Evolutionary conservation across 2,329 filamentous ascomycete genomes (phyloP).

Genomic region (Epichloe typhina): DNA sequence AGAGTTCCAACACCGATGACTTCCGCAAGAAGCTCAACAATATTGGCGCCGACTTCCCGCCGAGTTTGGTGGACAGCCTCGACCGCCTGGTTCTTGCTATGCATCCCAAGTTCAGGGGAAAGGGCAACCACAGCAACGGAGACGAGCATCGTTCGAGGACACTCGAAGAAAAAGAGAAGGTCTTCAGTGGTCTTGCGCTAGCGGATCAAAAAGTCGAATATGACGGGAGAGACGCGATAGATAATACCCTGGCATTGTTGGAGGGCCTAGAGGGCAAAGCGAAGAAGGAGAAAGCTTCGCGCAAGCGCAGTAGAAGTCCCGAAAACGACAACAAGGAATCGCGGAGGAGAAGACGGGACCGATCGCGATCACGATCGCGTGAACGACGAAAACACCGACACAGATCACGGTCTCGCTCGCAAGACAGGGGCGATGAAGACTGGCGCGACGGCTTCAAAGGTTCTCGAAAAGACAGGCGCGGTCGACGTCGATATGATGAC

Average conservation of each 20-base stretch:
- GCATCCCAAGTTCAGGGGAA: constrained; percentile 75
- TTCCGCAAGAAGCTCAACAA: constrained; percentile 66
- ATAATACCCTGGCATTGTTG: constrained; percentile 86
- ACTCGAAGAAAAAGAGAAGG: constrained; percentile 60
- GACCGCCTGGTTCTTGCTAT: constrained; percentile 79
- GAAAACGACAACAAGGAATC: constrained; percentile 32
- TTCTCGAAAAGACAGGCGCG: constrained; percentile 19
- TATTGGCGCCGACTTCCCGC: constrained; percentile 71
- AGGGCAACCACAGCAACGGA: constrained; percentile 26
- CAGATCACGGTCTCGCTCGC: constrained; percentile 25
- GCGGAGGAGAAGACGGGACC: constrained; percentile 25
- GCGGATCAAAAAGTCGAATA: constrained; percentile 53
- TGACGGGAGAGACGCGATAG: constrained; percentile 52
- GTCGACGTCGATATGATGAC: constrained; percentile 27
- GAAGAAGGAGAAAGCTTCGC: constrained; percentile 32
- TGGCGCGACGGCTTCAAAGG: constrained; percentile 23
- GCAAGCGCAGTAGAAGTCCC: constrained; percentile 49
- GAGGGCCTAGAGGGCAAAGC: constrained; percentile 67
- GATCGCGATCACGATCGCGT: constrained; percentile 27
- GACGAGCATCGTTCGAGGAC: constrained; percentile 29
- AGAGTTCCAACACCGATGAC: constrained; percentile 54
- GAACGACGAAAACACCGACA: constrained; percentile 24
- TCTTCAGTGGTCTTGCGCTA: constrained; percentile 84
- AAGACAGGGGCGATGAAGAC: constrained; percentile 32
- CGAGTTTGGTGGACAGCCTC: constrained; percentile 79